These are phyloP conservation scores for Pinus albicaulis DNA, from an alignment of 75 land plant genomes.

Conservation along the genomic window DNA sequence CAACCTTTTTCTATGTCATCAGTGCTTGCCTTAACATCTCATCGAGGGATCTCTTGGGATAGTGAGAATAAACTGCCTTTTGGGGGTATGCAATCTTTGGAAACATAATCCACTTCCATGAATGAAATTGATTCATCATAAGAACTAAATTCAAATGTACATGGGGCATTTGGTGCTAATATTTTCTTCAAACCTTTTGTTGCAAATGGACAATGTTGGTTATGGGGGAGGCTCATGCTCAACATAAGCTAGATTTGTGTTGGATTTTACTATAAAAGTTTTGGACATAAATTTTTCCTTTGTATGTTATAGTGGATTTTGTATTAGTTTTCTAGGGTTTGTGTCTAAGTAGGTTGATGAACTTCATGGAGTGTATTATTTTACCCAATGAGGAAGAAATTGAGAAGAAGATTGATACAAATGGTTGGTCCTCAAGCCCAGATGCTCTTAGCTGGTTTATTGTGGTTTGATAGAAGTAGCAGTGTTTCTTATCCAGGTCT, in stretches of 20 bases:
- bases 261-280: constrained; percentile 93
- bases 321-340: constrained; percentile 85
- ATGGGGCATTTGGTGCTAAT: constrained; percentile 26
- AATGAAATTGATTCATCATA: constrained; percentile 38
- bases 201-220: constrained; percentile 79
- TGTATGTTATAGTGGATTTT: constrained; percentile 66
- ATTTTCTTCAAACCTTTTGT: constrained; percentile 43
- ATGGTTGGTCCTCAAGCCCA: constrained; percentile 82
- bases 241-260: constrained; percentile 76
- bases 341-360: constrained; percentile 87
- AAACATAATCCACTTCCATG: constrained; percentile 36
- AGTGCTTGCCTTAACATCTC: constrained; percentile 48
- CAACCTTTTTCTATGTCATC: constrained; percentile 48
- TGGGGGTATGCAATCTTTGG: constrained; percentile 41
- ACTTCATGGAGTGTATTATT: constrained; percentile 84
- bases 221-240: constrained; percentile 94
- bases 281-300: constrained; percentile 85
- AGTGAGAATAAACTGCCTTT: constrained; percentile 31
- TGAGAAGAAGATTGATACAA: constrained; percentile 87
- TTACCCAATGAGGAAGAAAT: constrained; percentile 92
- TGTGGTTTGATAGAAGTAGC: too few relatives aligned
- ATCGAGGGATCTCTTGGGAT: constrained; percentile 43
- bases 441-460: constrained; percentile 78
- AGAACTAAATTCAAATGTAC: constrained; percentile 30
- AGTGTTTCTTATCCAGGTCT: too few relatives aligned